Base-by-base conservation (phyloP, 495 filamentous ascomycete genomes). In the Lasiosphaeris hirsuta region DNA sequence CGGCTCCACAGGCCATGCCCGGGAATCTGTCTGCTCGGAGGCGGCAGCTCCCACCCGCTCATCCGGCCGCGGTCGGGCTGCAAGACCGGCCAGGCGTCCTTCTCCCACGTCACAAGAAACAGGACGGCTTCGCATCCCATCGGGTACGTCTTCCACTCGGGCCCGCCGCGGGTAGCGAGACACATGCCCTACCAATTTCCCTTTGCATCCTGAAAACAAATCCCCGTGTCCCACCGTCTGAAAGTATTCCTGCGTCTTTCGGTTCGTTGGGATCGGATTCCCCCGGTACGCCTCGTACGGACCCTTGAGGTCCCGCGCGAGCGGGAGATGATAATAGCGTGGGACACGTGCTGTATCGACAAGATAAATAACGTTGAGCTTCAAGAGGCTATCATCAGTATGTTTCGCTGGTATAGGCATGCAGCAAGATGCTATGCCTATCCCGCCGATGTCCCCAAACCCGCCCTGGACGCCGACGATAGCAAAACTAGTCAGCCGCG, bases 111-210 rank as follows among this genome's bases (percentile, higher is more conserved):
- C 1, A 76, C 81, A 0, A 76, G 70, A 42, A 72, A 72, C 10
- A 86, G 65, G 7, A 83, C 74, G 1, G 78, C 73, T 63, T 85
- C 83, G 5, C 84, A 69, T 7, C 83, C 82, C 81, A 85, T 81
- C 8, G 81, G 78, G 59, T 75, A 82, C 14, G 70, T 72, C 14
- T 67, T 57, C 14, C 56, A 73, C 8, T 45, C 60, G 3, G 71
- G 66, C 1, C 72, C 72, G 1, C 65, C 69, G 18, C 83, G 72
- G 0, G 74, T 78, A 3, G 76, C 72, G 3, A 86, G 69, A 5
- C 70, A 71, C 33, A 75, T 67, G 0, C 67, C 78, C 81, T 81
- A 85, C 83, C 83, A 85, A 38, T 78, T 72, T 0, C 76, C 79
- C 4, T 59, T 11, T 1, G 56, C 43, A 62, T 85, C 82, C 56